Evolutionary conservation across 352 stramenopile genomes (phyloP).

Genomic region (Globisporangium nodosum): DNA sequence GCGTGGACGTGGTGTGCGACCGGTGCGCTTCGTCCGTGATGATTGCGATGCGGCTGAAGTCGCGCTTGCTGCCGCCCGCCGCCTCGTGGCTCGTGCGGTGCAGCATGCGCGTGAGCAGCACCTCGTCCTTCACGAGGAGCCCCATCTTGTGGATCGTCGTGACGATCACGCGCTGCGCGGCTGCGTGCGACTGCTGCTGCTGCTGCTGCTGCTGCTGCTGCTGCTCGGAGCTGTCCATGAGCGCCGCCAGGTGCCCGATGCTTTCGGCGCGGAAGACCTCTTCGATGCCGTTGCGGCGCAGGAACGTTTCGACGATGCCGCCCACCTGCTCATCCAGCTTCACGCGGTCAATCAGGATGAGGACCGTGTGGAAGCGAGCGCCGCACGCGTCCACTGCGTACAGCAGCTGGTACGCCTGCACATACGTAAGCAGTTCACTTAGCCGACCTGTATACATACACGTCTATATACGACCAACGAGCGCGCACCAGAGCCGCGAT

Average conservation of each 20-base stretch:
- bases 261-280: slow-evolving; percentile 69
- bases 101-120: slow-evolving; percentile 60
- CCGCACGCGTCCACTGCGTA: slow-evolving; percentile 33
- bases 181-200: slow-evolving; percentile 5
- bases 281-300: slow-evolving; percentile 66
- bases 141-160: slow-evolving; percentile 81
- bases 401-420: slow-evolving; percentile 61
- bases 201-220: slow-evolving; percentile 3
- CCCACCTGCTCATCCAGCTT: slow-evolving; percentile 81
- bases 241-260: slow-evolving; percentile 55
- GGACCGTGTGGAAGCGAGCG: slow-evolving; percentile 64
- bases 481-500: slow-evolving; percentile 50
- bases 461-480: not conserved
- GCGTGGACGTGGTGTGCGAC: slow-evolving; percentile 61
- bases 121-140: slow-evolving; percentile 57
- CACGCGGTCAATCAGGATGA: slow-evolving; percentile 78
- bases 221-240: slow-evolving; percentile 24
- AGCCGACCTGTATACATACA: not conserved
- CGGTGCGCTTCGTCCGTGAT: slow-evolving; percentile 83
- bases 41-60: slow-evolving; percentile 65
- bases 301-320: slow-evolving; percentile 58
- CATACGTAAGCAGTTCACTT: too few species aligned
- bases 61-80: not conserved
- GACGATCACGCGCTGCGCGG: slow-evolving; percentile 58
- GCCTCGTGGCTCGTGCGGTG: slow-evolving; percentile 26